Evolutionary conservation across 2,329 filamentous ascomycete species (phyloP), one percentile per base, ranked within the genome.

Genomic region (Aspergillus candidus): DNA sequence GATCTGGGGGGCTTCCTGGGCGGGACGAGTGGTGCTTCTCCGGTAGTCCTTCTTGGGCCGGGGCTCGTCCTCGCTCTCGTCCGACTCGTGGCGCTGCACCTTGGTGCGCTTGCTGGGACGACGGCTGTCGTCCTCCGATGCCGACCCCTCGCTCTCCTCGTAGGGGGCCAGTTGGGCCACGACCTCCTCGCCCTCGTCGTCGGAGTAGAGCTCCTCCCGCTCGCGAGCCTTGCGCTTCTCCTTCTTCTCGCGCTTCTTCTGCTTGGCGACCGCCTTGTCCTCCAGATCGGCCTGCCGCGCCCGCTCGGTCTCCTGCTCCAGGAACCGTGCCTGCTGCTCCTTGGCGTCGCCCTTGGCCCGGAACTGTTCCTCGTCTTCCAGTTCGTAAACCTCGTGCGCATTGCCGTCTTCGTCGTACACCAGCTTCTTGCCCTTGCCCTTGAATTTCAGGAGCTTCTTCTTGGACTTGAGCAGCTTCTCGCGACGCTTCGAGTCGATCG

Each of bases 401-500:
- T 86, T 83, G 55, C 90, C 91, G 29, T 96, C 88, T 38, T 95
- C 90, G 68, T 97, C 91, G 64, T 91, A 98, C 4, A 96, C 77
- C 6, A 96, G 72, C 63, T 93, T 94, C 33, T 80, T 83, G 11
- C 88, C 86, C 61, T 84, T 86, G 60, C 88, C 87, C 73, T 89
- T 94, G 73, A 88, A 86, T 63, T 94, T 93, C 61, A 88, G 78
- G 53, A 96, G 79, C 68, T 94, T 86, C 76, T 95, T 95, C 76
- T 96, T 97, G 14, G 87, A 94, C 60, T 85, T 85, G 53, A 97
- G 79, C n/a, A 95, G 78, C 72, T 96, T 97, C 70, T 95, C 91
- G 54, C 89, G 84, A 17, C 93, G 88, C 67, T 97, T 94, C 11
- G 89, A 95, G 71, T 98, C 93, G 50, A 98, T 82, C 14, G 95